These are phyloP conservation scores for Blastobotrys attinorum DNA, from an alignment of 805 yeast genomes.

Conservation along the genomic window DNA sequence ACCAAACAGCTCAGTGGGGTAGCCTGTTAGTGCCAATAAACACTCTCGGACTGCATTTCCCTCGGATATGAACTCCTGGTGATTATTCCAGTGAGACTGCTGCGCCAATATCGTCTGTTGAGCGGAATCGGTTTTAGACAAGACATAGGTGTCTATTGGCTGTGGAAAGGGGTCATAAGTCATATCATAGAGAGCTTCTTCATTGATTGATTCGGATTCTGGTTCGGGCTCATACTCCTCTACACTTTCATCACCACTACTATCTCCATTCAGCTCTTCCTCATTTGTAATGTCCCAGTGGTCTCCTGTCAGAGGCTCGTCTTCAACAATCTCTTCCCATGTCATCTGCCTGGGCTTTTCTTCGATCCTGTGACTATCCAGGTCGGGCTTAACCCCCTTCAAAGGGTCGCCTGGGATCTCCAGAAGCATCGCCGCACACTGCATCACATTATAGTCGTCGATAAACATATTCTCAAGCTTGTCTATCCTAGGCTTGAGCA, in stretches of 20 bases:
- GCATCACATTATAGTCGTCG: constrained; percentile 14
- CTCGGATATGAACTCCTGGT: background rate
- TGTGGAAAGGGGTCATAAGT: background rate
- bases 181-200: background rate
- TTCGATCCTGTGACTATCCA: constrained; percentile 1
- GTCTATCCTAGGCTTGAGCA: constrained; percentile 8
- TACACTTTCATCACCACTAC: background rate
- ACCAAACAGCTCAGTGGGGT: background rate
- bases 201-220: background rate
- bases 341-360: constrained; percentile 6
- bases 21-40: background rate
- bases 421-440: constrained; percentile 17
- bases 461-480: constrained; percentile 10
- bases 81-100: background rate
- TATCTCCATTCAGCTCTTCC: background rate
- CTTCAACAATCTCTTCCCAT: constrained; percentile 23
- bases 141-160: background rate
- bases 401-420: constrained; percentile 14
- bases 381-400: background rate
- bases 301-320: constrained; percentile 25
- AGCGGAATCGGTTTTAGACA: background rate
- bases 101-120: background rate
- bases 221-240: background rate
- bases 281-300: constrained; percentile 20
- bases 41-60: background rate